Evolutionary conservation across 805 yeast genomes (phyloP), one percentile per base, ranked within the genome.

Genomic region (Hanseniaspora lachancei): DNA sequence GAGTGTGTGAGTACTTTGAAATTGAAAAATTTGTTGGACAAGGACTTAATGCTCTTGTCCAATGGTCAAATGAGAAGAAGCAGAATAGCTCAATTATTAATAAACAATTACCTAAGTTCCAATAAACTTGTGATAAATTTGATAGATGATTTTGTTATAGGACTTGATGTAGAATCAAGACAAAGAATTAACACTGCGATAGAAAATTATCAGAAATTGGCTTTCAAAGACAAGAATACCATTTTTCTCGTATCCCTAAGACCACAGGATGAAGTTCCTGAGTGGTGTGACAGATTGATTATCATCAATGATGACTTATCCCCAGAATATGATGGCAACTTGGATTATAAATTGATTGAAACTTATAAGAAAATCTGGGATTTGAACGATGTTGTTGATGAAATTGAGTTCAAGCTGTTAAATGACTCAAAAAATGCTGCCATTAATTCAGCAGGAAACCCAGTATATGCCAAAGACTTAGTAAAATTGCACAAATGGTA

Each of bases 31-130:
- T 67, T 89, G 49, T 73, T 78, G 54, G 74, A 79, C 55, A 77
- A 87, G 58, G 91, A 95, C 88, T 79, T 86, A 36, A 86, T 87
- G 66, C 86, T 91, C 0, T 71, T 93, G 46, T 86, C 95, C 66
- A 93, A 93, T 67, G 98, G 98, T 0, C 98, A 93, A 68, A 81
- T 86, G 66, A 75, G 98, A 62, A 74, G 98, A 51, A 95, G 97
- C 0, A 75, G 96, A 58, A 70, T 93, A 29, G 97, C 96, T 0
- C 76, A 78, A 58, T 80, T 89, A 0, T 62, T 93, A 44, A 74
- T 87, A 55, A 72, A 73, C 47, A 95, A 97, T 0, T 71, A 73
- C 46, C 60, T 89, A 34, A 29, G 24, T 6, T 40, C 32, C 15
- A 41, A 20, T 9, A 53, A n/a, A 16, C 24, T 46, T 21, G 24